Conservation (phyloP, 441 rosid genomes). For the Euphorbia schlechtendalii region DNA sequence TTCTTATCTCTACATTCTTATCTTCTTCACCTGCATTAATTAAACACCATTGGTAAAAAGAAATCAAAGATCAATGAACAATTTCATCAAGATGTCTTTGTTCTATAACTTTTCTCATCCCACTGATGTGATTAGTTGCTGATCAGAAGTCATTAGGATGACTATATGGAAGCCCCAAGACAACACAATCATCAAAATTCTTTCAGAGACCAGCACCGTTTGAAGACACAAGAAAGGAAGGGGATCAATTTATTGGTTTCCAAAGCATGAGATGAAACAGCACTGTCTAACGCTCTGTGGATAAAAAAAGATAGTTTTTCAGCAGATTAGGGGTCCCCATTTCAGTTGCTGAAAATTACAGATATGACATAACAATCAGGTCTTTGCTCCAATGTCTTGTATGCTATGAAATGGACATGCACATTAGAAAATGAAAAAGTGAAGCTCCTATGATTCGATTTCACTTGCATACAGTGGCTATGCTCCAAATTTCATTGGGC, state of each 20-base stretch:
- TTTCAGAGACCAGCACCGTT: neutral
- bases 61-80: constrained; percentile 10
- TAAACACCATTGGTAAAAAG: neutral
- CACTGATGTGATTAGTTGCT: constrained; percentile 42
- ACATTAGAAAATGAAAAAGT: neutral
- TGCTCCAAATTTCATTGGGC: neutral
- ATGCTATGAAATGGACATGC: neutral
- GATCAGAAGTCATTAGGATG: neutral
- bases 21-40: constrained; percentile 76
- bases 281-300: too few relatives aligned
- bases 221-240: too few relatives aligned
- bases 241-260: too few relatives aligned
- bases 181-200: constrained; percentile 8
- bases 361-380: too few relatives aligned
- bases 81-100: constrained; percentile 13
- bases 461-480: neutral
- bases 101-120: constrained; percentile 16
- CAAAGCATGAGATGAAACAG: too few relatives aligned
- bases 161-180: neutral
- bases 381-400: neutral
- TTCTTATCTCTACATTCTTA: constrained; percentile 79
- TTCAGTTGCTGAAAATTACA: too few relatives aligned
- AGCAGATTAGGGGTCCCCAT: too few relatives aligned
- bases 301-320: too few relatives aligned
- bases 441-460: too few relatives aligned